Conservation (phyloP, 331 rosid species). For the Spiraea crenata region DNA sequence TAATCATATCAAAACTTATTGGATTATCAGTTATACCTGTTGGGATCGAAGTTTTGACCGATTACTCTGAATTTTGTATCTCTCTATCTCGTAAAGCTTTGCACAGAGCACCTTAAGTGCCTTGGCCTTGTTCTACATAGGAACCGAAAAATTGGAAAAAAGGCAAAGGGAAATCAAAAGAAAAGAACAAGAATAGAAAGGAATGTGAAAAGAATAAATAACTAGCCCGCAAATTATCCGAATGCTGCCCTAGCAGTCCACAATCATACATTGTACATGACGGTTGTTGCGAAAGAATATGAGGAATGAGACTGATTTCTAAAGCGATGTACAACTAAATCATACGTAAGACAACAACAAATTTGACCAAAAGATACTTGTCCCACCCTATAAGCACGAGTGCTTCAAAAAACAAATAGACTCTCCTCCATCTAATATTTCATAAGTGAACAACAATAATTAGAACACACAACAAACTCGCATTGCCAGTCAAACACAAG, state of each 20-base stretch:
- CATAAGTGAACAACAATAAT: neutral
- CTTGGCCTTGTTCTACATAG: slow-evolving; percentile 74
- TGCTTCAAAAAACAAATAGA: slow-evolving; percentile 12
- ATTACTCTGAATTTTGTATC: slow-evolving; percentile 55
- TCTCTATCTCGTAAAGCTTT: slow-evolving; percentile 82
- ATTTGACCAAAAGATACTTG: neutral
- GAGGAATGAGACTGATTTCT: neutral
- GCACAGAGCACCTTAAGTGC: slow-evolving; percentile 82
- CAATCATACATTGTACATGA: neutral
- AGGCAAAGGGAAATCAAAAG: neutral
- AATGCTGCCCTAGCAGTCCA: too few relatives aligned
- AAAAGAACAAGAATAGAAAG: neutral
- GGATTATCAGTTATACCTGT: slow-evolving; percentile 46
- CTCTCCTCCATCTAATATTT: neutral
- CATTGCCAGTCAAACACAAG: neutral
- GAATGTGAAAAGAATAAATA: neutral
- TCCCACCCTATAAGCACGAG: neutral
- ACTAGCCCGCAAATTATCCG: neutral
- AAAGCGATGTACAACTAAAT: neutral
- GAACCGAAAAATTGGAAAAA: slow-evolving; percentile 15
- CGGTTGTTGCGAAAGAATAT: neutral
- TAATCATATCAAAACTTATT: neutral
- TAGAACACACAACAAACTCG: neutral
- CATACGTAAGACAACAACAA: neutral
- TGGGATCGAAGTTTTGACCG: slow-evolving; percentile 77